Conservation (phyloP, 2,329 filamentous ascomycete genomes). For the Paracorniculantispora psalliotae region DNA sequence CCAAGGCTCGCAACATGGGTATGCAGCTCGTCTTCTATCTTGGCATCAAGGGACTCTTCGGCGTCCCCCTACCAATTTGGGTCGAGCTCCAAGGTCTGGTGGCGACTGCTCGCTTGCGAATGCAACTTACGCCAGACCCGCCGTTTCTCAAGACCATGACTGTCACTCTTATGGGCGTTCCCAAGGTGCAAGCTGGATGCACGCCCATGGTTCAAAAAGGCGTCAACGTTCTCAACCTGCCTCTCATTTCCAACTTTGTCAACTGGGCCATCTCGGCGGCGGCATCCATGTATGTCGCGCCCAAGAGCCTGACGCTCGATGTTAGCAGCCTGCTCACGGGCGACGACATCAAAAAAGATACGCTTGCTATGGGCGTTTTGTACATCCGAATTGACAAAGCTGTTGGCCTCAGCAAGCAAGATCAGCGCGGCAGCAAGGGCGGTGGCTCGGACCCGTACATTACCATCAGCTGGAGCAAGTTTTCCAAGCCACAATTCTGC, state of each 20-base stretch:
- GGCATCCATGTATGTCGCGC: conserved; percentile 86
- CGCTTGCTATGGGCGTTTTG: conserved; percentile 78
- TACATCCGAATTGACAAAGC: conserved; percentile 91
- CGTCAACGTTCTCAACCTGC: conserved; percentile 85
- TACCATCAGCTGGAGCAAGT: conserved; percentile 91
- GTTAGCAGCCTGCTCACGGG: conserved; percentile 86
- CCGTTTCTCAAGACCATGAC: conserved; percentile 90
- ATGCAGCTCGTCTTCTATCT: conserved; percentile 95
- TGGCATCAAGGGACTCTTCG: conserved; percentile 82
- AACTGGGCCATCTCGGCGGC: conserved; percentile 90
- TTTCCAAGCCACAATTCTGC: conserved; percentile 96
- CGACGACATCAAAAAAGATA: conserved; percentile 88
- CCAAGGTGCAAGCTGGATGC: conserved; percentile 84
- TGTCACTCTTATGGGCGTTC: conserved; percentile 89
- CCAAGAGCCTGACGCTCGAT: conserved; percentile 90
- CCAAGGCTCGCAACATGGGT: conserved; percentile 91
- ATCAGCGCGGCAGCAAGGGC: conserved; percentile 71
- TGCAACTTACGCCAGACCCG: conserved; percentile 83
- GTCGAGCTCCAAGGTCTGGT: conserved; percentile 90
- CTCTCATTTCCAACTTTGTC: conserved; percentile 92
- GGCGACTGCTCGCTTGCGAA: conserved; percentile 74
- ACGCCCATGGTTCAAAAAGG: conserved; percentile 89
- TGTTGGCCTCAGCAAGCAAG: conserved; percentile 83
- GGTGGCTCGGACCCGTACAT: conserved; percentile 95
- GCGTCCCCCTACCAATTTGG: conserved; percentile 80